These are phyloP conservation scores for Ceratobasidium sp. DNA, from an alignment of 1,284 basidiomycete species.

Conservation along the genomic window DNA sequence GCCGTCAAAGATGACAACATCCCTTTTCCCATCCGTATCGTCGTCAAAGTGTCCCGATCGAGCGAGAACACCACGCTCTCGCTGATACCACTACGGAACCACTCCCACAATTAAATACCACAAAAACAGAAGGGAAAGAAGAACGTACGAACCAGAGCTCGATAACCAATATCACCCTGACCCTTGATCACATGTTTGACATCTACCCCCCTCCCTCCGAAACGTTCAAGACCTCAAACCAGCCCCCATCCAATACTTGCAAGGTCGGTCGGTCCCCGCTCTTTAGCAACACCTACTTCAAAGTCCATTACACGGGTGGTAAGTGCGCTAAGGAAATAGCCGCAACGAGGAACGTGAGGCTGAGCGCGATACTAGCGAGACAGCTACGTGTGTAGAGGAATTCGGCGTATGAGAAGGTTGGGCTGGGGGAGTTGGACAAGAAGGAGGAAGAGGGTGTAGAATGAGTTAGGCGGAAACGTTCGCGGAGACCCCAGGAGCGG, in stretches of 20 bases:
- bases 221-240: constrained; percentile 69
- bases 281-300: constrained; percentile 65
- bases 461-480: too few species aligned
- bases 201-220: constrained; percentile 64
- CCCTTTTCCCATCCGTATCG: constrained; percentile 75
- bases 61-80: constrained; percentile 81
- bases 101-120: not conserved
- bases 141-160: constrained; percentile 70
- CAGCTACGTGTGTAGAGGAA: constrained; percentile 65
- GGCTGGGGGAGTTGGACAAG: not conserved
- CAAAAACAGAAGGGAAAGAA: not conserved
- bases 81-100: constrained; percentile 73
- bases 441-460: not conserved
- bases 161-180: constrained; percentile 86
- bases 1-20: too few species aligned
- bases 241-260: constrained; percentile 71
- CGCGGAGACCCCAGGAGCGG: too few species aligned
- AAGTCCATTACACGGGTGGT: constrained; percentile 59
- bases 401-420: constrained; percentile 78
- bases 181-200: constrained; percentile 72
- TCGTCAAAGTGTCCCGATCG: constrained; percentile 65
- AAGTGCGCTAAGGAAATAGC: constrained; percentile 53
- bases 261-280: constrained; percentile 75
- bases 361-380: constrained; percentile 62
- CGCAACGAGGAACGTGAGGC: constrained; percentile 58